Percentiles rank a stretch among this genome's conserved stretches.
phyloP scores from a whole-genome alignment of 331 rosid species.

The Erythrophleum ivorense region DNA sequence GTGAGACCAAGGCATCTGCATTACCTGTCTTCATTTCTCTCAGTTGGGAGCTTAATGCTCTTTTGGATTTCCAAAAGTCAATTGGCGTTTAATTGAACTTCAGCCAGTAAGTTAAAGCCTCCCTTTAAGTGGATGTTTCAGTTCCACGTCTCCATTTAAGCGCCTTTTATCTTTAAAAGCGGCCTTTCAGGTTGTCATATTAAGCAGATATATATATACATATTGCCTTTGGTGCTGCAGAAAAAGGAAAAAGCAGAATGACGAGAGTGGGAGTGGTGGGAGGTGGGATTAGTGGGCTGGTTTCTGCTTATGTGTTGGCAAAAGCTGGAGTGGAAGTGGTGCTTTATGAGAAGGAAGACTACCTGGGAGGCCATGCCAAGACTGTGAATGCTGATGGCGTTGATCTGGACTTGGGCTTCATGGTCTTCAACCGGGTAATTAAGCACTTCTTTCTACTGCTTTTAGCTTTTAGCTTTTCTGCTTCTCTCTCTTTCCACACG shows the following conservation, averaged over 20 bases:
- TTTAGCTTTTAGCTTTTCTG: neutral
- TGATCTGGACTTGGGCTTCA: constrained; percentile 86
- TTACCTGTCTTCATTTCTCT: too few species aligned
- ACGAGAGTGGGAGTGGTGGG: constrained; percentile 88
- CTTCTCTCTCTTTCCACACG: neutral
- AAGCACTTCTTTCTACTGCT: neutral
- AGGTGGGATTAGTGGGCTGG: constrained; percentile 81
- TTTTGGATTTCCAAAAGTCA: too few species aligned
- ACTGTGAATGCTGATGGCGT: constrained; percentile 69
- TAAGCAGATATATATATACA: too few species aligned
- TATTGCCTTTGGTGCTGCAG: neutral
- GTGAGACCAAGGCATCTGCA: too few species aligned
- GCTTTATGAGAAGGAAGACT: constrained; percentile 68
- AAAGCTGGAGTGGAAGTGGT: constrained; percentile 65
- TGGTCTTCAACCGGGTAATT: constrained; percentile 90
- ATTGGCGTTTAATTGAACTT: too few species aligned
- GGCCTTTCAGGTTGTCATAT: too few species aligned
- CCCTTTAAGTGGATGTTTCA: constrained; percentile 34
- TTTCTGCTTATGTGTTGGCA: constrained; percentile 67
- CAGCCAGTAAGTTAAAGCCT: too few species aligned
- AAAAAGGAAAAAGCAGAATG: neutral
- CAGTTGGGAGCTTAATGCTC: too few species aligned
- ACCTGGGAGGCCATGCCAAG: constrained; percentile 85
- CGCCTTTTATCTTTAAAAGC: neutral
- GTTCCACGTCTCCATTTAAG: constrained; percentile 41